These are phyloP conservation scores for Phanerodontia chrysosporium DNA, from an alignment of 768 basidiomycete species.

Conservation along the genomic window DNA sequence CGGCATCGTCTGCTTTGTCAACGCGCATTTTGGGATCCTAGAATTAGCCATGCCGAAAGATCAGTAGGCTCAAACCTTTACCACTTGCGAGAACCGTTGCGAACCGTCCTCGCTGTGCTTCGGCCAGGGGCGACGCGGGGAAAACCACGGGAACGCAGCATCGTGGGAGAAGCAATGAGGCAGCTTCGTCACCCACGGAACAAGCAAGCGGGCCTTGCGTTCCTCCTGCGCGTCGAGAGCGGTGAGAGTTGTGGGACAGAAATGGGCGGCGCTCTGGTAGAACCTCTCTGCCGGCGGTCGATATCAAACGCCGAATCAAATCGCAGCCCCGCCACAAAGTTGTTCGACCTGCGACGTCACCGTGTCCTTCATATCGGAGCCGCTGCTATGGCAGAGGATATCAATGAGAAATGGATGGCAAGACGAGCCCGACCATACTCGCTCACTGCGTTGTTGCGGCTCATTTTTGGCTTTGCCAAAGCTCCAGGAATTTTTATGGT, in stretches of 20 bases:
- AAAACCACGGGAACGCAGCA: background rate
- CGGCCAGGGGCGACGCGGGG: background rate
- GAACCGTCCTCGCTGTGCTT: background rate
- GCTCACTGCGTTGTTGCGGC: too few relatives aligned
- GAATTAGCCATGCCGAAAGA: background rate
- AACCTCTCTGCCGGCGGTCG: background rate
- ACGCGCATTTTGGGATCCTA: too few relatives aligned
- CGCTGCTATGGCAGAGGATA: too few relatives aligned
- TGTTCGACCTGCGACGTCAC: background rate
- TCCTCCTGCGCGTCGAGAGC: background rate
- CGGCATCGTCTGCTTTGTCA: too few relatives aligned
- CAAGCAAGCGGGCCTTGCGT: too few relatives aligned
- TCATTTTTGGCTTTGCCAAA: too few relatives aligned
- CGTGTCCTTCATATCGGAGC: background rate
- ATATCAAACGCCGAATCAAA: background rate
- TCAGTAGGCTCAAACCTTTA: background rate
- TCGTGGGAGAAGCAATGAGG: background rate
- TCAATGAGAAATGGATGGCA: too few relatives aligned
- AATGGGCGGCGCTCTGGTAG: background rate
- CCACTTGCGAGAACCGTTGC: background rate
- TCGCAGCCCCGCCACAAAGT: background rate
- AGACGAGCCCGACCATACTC: too few relatives aligned
- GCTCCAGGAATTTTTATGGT: too few relatives aligned
- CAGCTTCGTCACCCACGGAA: background rate
- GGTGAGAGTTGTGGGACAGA: background rate